Base-by-base conservation (phyloP, 1,139 yeast species). In the Candida glucosophila region DNA sequence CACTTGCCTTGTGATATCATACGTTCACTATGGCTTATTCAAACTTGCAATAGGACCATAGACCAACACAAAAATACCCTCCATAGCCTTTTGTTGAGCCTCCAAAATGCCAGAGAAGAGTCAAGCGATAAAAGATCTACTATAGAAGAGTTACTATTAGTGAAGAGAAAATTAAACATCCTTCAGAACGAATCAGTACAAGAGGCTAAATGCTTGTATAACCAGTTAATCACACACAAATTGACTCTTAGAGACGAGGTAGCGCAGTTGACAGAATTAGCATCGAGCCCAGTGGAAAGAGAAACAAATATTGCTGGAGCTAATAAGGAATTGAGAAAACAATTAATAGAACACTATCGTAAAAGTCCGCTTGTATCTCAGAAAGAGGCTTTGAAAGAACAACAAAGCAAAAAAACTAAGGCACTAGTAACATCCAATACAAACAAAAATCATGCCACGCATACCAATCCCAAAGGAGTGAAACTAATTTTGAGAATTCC, bases 1-100 rank as follows among this genome's bases (percentile, higher is more conserved):
- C 71, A 64, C 35, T 44, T 64, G 18, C 70, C 71, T 13, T 56
- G 68, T 33, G 71, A 64, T 34, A 45, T 64, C 2, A 50, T 63
- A 16, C 56, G 71, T 24, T 59, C 68, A 3, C 39, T 63, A 9
- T 64, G 71, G 71, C 38, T 63, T n/a, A 45, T 63, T 3, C 71
- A 64, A 31, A 43, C 58, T 12, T 48, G 63, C 26, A 64, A 63
- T 30, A 37, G 60, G 15, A 35, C 42, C 9, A 42, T 55, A 3
- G 49, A 45, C 11, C 47, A 49, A 23, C 40, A 36, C 22, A 40
- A 40, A 31, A 33, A 36, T 5, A 39, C 36, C 22, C 34, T 55
- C 12, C 35, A 45, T 29, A 34, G 30, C 3, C 22, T 47, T 20
- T 33, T 50, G 20, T 22, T 23, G 11, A 25, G 28, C 23, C 25